These are phyloP conservation scores for Erythrophleum fordii DNA, from an alignment of 306 rosid species.

Conservation along the genomic window DNA sequence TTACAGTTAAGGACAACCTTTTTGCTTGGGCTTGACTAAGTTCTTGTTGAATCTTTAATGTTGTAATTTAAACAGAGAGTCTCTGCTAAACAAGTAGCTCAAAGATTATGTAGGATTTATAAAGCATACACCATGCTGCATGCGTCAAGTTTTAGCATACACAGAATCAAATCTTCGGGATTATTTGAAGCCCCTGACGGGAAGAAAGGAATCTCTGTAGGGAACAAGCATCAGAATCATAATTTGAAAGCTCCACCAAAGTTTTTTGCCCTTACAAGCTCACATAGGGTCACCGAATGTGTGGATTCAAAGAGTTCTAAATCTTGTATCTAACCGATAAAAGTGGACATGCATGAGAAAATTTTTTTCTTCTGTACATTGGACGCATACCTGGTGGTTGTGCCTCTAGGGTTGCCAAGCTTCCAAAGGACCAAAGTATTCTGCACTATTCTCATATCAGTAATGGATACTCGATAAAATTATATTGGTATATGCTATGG, in stretches of 20 bases:
- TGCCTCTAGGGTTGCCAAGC: conserved; percentile 2
- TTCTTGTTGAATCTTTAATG: neutral
- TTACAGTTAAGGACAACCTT: neutral
- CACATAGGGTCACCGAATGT: neutral
- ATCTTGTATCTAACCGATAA: neutral
- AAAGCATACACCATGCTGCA: neutral
- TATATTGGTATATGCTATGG: conserved; percentile 38
- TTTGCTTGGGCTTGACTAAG: neutral
- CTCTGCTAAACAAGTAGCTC: too few relatives aligned
- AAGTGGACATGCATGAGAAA: neutral
- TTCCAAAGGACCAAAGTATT: conserved; percentile 18
- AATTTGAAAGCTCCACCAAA: neutral
- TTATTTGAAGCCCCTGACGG: neutral
- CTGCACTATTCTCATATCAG: conserved; percentile 31
- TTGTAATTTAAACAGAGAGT: too few relatives aligned
- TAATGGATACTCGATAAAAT: conserved; percentile 35
- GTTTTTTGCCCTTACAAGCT: conserved; percentile 6
- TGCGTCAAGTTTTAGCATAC: conserved; percentile 6
- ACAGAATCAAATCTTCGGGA: neutral
- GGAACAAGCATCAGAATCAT: neutral
- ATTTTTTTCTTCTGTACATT: conserved; percentile 23
- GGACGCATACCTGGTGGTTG: too few relatives aligned
- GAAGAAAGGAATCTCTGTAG: neutral
- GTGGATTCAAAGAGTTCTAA: neutral
- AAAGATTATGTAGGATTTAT: too few relatives aligned